phyloP scores from a whole-genome alignment of 257 asterid genomes.

The Linderniella brevidens region DNA sequence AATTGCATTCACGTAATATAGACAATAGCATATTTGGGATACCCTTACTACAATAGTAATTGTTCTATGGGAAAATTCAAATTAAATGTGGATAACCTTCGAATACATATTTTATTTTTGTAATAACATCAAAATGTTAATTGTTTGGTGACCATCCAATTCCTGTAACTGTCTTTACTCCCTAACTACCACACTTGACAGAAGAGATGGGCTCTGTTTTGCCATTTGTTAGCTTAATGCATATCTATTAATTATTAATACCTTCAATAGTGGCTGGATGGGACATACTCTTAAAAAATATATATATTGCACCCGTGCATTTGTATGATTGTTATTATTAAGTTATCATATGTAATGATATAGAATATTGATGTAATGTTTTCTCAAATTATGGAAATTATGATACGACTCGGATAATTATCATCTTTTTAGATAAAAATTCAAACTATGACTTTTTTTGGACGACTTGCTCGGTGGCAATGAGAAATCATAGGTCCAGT shows the following conservation, averaged over 20 bases:
- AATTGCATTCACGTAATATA: constrained; percentile 18
- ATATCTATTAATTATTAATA: too few species aligned
- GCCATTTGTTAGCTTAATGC: constrained; percentile 11
- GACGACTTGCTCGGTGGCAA: too few species aligned
- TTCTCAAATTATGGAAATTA: too few species aligned
- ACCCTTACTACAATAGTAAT: neutral
- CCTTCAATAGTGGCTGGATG: too few species aligned
- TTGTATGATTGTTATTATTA: neutral
- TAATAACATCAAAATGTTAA: constrained; percentile 5
- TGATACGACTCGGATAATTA: too few species aligned
- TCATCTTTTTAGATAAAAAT: too few species aligned
- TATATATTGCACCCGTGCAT: neutral
- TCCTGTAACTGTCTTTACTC: constrained; percentile 11
- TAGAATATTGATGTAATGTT: too few species aligned
- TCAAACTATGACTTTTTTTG: too few species aligned
- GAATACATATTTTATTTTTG: constrained; percentile 9
- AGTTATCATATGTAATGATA: too few species aligned
- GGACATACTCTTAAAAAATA: too few species aligned
- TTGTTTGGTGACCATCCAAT: constrained; percentile 48
- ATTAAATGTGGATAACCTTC: neutral
- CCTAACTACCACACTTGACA: constrained; percentile 54
- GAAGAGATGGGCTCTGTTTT: constrained; percentile 15
- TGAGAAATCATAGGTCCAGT: too few species aligned
- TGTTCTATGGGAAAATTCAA: neutral
- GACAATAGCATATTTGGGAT: constrained; percentile 4